Evolutionary conservation across 495 filamentous ascomycete genomes (phyloP).

Genomic region (Hypoxylon fuscum): DNA sequence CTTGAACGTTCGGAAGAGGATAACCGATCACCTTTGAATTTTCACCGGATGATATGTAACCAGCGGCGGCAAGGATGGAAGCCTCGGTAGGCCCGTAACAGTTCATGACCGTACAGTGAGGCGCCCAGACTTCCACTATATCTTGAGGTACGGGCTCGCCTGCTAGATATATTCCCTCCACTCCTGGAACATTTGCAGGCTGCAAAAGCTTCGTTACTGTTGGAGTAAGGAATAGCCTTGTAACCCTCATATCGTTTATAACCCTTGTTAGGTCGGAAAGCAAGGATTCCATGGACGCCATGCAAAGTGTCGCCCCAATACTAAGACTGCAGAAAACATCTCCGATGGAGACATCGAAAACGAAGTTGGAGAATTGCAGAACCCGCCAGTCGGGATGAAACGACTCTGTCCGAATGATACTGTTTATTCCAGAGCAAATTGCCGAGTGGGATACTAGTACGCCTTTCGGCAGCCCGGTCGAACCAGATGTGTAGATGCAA

Average conservation of each 20-base stretch:
- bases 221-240: conserved; percentile 49
- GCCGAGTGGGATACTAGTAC: conserved; percentile 44
- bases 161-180: conserved; percentile 50
- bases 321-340: conserved; percentile 65
- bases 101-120: conserved; percentile 14
- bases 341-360: conserved; percentile 64
- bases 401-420: not conserved
- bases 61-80: conserved; percentile 7
- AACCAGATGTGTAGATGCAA: conserved; percentile 56
- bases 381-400: not conserved
- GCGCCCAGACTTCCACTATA: conserved; percentile 36
- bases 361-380: conserved; percentile 66
- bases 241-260: conserved; percentile 28
- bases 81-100: conserved; percentile 41
- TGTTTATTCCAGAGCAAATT: conserved; percentile 10
- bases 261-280: conserved; percentile 38
- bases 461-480: conserved; percentile 37
- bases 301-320: conserved; percentile 67
- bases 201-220: conserved; percentile 55
- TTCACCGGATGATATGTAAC: not conserved
- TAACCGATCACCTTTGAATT: not conserved
- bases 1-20: not conserved
- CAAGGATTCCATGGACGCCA: conserved; percentile 63
- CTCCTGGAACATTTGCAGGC: conserved; percentile 50
- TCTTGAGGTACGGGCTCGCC: conserved; percentile 44